phyloP scores from a whole-genome alignment of 441 rosid species.

The Melastoma candidum region DNA sequence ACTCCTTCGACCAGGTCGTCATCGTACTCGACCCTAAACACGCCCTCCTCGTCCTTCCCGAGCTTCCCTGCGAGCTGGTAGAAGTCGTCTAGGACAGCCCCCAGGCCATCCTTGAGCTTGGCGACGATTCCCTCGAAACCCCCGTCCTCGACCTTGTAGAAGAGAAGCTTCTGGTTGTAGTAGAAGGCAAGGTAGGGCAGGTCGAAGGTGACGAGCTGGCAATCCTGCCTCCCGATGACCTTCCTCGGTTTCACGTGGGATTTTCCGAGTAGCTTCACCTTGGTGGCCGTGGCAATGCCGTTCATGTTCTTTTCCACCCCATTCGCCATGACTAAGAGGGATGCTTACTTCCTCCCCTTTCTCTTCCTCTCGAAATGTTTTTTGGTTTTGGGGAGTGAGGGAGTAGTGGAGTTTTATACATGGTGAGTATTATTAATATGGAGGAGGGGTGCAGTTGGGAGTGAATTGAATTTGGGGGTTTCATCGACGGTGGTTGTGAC shows the following conservation, averaged over 20 bases:
- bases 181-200: conserved; percentile 74
- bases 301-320: too few relatives aligned
- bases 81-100: conserved; percentile 58
- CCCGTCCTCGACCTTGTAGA: conserved; percentile 36
- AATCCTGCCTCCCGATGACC: conserved; percentile 47
- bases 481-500: too few relatives aligned
- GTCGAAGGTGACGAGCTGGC: conserved; percentile 69
- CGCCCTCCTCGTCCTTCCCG: conserved; percentile 74
- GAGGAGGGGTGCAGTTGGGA: too few relatives aligned
- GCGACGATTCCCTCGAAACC: conserved; percentile 36
- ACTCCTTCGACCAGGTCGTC: conserved; percentile 56
- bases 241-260: conserved; percentile 54
- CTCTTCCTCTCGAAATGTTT: too few relatives aligned
- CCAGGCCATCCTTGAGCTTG: conserved; percentile 63
- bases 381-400: too few relatives aligned
- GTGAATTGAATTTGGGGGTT: too few relatives aligned
- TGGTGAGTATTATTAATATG: too few relatives aligned
- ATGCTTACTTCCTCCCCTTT: too few relatives aligned
- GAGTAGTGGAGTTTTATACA: too few relatives aligned
- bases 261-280: conserved; percentile 34
- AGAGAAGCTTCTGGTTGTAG: conserved; percentile 77
- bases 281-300: background rate
- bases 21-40: conserved; percentile 60
- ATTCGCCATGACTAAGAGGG: too few relatives aligned
- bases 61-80: conserved; percentile 74